A percentile compares a stretch with the other conserved stretches of the same genome.
Conservation (phyloP, 306 rosid species). For the Prunus mongolica region DNA sequence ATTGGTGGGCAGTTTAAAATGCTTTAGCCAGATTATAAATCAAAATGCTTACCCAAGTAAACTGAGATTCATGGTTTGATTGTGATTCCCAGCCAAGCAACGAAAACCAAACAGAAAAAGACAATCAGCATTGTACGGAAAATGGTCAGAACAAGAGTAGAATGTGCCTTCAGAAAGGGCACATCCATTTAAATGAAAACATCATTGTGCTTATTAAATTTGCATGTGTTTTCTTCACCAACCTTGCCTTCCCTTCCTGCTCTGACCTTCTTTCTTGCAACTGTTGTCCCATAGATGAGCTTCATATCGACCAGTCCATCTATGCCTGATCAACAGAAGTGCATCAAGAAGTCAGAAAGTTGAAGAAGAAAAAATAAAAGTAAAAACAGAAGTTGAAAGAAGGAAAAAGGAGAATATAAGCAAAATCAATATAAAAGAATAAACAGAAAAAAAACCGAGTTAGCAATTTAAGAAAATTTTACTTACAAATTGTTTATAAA, state of each 20-base stretch:
- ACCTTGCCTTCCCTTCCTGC: conserved; percentile 99
- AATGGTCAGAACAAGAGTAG: conserved; percentile 10
- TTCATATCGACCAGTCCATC: conserved; percentile 97
- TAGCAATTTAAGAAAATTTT: not conserved
- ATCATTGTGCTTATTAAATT: not conserved
- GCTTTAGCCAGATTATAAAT: not conserved
- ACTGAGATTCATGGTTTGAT: conserved; percentile 48
- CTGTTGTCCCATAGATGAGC: conserved; percentile 97
- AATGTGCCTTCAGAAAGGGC: conserved; percentile 11
- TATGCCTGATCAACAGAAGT: conserved; percentile 55
- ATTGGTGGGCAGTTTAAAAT: conserved; percentile 9
- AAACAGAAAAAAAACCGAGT: not conserved
- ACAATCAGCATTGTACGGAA: conserved; percentile 3
- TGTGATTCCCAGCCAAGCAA: conserved; percentile 34
- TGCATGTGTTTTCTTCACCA: conserved; percentile 18
- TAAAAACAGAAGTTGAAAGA: not conserved
- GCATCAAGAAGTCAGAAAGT: conserved; percentile 15
- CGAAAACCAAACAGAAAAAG: conserved; percentile 1
- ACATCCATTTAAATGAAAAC: conserved; percentile 3
- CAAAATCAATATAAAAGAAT: not conserved
- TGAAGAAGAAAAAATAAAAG: not conserved
- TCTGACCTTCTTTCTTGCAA: conserved; percentile 93
- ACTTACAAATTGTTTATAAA: not conserved
- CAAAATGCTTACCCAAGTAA: conserved; percentile 66
- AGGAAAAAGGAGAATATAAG: not conserved